phyloP scores from a whole-genome alignment of 176 grass and related monocot genomes.

The Musa troglodytarum region DNA sequence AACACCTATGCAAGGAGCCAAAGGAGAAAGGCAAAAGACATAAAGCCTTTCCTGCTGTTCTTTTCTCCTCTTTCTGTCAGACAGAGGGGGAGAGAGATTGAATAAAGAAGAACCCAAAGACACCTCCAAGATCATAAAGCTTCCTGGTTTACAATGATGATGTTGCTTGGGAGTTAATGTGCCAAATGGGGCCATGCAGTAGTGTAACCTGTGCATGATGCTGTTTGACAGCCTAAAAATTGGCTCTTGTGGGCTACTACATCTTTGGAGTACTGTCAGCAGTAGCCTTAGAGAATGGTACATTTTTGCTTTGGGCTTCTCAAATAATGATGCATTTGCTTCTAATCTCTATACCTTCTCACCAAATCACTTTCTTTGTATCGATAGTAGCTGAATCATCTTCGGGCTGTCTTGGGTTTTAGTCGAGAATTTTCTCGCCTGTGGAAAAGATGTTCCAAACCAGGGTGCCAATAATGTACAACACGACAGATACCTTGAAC shows the following conservation, averaged over 20 bases:
- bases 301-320: background rate
- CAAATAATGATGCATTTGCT: background rate
- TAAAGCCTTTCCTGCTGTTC: background rate
- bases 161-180: background rate
- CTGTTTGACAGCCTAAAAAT: background rate
- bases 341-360: background rate
- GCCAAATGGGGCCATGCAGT: background rate
- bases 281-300: background rate
- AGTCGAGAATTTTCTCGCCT: slow-evolving; percentile 82
- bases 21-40: background rate
- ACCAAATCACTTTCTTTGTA: background rate
- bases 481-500: slow-evolving; percentile 66
- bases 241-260: background rate
- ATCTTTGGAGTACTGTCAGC: background rate
- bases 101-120: background rate
- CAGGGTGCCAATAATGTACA: slow-evolving; percentile 77
- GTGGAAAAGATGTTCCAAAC: slow-evolving; percentile 93
- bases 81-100: background rate
- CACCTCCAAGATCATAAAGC: background rate
- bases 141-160: too few species aligned
- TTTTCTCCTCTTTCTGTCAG: background rate
- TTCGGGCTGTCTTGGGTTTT: slow-evolving; percentile 3
- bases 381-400: background rate
- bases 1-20: background rate
- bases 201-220: background rate